Evolutionary conservation across 164 flowering plant species (phyloP).

Genomic region (Nymphaea colorata): DNA sequence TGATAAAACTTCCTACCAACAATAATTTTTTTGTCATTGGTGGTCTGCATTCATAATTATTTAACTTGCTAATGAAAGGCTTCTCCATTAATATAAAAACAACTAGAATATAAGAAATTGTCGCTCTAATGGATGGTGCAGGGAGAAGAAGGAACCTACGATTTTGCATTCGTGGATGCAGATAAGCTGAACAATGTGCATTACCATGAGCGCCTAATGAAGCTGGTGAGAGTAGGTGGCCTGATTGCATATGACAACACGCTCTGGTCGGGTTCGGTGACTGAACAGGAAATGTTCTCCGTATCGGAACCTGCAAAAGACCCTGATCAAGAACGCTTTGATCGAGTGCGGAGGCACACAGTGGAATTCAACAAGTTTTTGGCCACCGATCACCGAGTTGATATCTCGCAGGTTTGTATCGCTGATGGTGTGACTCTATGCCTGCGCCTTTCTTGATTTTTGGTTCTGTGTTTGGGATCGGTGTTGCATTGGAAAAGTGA

Average conservation of each 20-base stretch:
- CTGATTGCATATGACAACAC: slow-evolving; percentile 17
- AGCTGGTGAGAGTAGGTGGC: slow-evolving; percentile 15
- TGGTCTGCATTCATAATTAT: too few relatives aligned
- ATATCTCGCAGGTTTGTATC: slow-evolving; percentile 8
- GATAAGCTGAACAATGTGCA: slow-evolving; percentile 12
- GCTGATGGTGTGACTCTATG: slow-evolving; percentile 16
- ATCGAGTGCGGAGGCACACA: not conserved
- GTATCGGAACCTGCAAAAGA: too few relatives aligned
- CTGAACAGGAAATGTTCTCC: not conserved
- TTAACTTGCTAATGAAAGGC: too few relatives aligned
- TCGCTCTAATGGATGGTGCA: not conserved
- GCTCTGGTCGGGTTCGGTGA: slow-evolving; percentile 12
- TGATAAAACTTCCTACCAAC: too few relatives aligned
- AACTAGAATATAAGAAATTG: too few relatives aligned
- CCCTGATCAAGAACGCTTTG: not conserved
- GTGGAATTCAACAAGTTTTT: slow-evolving; percentile 9
- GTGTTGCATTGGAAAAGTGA: too few relatives aligned
- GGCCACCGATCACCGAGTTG: slow-evolving; percentile 11
- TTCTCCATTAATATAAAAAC: too few relatives aligned
- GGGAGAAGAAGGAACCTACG: slow-evolving; percentile 7
- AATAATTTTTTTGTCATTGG: too few relatives aligned
- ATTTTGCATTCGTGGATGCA: slow-evolving; percentile 15
- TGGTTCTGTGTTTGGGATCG: too few relatives aligned
- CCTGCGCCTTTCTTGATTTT: slow-evolving; percentile 3
- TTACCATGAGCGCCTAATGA: slow-evolving; percentile 12